Evolutionary conservation across 2,329 filamentous ascomycete species (phyloP).

Genomic region (Beauveria scarabaeidicola): DNA sequence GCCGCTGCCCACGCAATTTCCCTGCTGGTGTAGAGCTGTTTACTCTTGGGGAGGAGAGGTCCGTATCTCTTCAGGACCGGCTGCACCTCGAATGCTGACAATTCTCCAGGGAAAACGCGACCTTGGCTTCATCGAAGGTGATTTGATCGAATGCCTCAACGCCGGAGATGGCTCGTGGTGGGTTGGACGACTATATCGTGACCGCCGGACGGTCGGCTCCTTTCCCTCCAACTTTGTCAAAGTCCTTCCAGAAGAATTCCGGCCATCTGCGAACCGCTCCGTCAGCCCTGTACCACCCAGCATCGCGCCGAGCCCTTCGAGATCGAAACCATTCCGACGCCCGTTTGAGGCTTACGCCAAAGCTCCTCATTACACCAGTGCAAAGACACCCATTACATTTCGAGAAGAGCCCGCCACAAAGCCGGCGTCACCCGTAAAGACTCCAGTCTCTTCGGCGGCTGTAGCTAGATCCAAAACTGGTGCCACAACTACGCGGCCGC

Average conservation of each 20-base stretch:
- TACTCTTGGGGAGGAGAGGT: slow-evolving; percentile 92
- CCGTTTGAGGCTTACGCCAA: slow-evolving; percentile 61
- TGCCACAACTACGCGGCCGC: not conserved
- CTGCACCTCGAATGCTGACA: not conserved
- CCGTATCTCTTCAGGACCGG: slow-evolving; percentile 12
- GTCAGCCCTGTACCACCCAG: slow-evolving; percentile 51
- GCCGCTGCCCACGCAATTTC: slow-evolving; percentile 67
- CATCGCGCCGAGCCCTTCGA: slow-evolving; percentile 48
- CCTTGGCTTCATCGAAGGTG: slow-evolving; percentile 92
- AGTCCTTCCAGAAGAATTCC: slow-evolving; percentile 75
- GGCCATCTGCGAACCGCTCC: slow-evolving; percentile 55
- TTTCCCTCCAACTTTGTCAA: slow-evolving; percentile 98
- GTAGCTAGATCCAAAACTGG: slow-evolving; percentile 5
- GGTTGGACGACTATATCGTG: slow-evolving; percentile 85
- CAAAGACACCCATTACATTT: slow-evolving; percentile 52
- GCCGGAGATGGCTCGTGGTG: slow-evolving; percentile 98
- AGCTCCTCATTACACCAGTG: slow-evolving; percentile 56
- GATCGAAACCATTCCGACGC: slow-evolving; percentile 56
- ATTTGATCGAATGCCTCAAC: slow-evolving; percentile 96
- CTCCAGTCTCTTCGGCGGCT: not conserved
- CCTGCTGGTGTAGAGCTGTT: slow-evolving; percentile 83
- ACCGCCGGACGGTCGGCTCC: slow-evolving; percentile 81
- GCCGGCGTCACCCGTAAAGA: not conserved
- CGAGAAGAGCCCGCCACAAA: slow-evolving; percentile 29
- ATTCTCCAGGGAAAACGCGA: slow-evolving; percentile 70